Base-by-base conservation (phyloP, 495 filamentous ascomycete genomes). In the Penicillium bialowiezense region DNA sequence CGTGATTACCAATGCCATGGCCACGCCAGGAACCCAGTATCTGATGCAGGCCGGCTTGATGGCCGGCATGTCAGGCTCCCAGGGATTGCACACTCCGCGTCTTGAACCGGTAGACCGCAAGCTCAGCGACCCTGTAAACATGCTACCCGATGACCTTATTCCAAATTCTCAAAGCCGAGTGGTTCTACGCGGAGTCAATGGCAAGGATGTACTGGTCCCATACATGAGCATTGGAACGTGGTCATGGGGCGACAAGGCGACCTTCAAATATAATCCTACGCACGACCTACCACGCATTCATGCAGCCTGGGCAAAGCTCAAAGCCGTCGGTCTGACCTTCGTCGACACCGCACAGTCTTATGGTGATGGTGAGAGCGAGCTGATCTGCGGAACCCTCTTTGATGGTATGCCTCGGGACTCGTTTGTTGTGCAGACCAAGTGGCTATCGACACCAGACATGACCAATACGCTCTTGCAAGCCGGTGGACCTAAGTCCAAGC, bases 241-340 rank as follows among this genome's bases (percentile, higher is more conserved):
- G 69, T 40, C 69, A 13, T 73, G 71, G 71, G 71, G 71, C 34
- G 68, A 74, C 57, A 71, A 58, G 31, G 55, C 67, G 3, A 75
- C 69, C n/a, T 73, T 54, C 28, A 42, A 56, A 21, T 74, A 70
- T 48, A 42, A 65, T 13, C 35, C 53, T 0, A 57, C 58, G 13
- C 14, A 18, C 4, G 71, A 74, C 38, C 50, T 58, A 0, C 67
- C 65, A 0, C 50, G 42, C 0, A 57, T 73, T 23, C 48, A 70
- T 20, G 59, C 54, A 38, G 71, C 64, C 20, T 75, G 69, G 69
- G 38, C 57, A 33, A 49, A 59, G 17, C 50, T 64, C 12, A 56
- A 60, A 10, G 21, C 44, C 3, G 52, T 56, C 4, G 66, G 66
- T 9, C 41, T 69, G 20, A 71, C 67, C 45, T 71, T 67, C 26